Evolutionary conservation across 179 eudicot species (phyloP), one percentile per base, ranked within the genome.

Genomic region (Beta lomatogona): DNA sequence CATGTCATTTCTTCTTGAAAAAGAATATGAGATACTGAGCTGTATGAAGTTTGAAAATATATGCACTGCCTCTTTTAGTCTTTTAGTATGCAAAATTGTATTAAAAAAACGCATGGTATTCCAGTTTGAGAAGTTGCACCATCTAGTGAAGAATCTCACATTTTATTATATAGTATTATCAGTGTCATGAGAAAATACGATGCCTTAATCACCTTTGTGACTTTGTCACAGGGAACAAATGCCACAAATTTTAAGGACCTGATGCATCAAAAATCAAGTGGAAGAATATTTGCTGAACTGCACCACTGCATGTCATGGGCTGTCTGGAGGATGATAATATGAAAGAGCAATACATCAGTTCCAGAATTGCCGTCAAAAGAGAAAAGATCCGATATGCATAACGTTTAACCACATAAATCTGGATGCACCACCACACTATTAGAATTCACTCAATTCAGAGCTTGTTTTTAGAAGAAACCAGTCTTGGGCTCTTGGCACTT

Each of bases 101-200:
- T n/a, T n/a, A n/a, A n/a, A 28, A 28, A 28, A 44, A 50, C 59
- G 22, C 13, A 66, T 31, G 66, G 5, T 45, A 79, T 70, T 57
- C 76, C 57, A 70, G 76, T 70, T 79, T 15, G 19, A 70, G 16
- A 68, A 66, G 21, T n/a, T 44, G 54, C 53, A 46, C 45, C 21
- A 64, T 64, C 71, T 21, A 79, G 71, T 46, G 77, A 66, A 14
- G 77, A 48, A 46, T 63, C 50, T 28, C 46, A 28, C 45, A n/a
- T 9, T 25, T 28, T 28, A 28, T 28, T 28, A 69, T 50, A 11
- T 44, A n/a, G n/a, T n/a, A 52, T 10, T 72, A 72, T 21, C 76
- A 48, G 21, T 10, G 50, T 18, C 76, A 72, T 4, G 18, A 53
- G 36, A 19, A 19, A 50, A 50, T 21, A 72, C 10, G 57, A 21